Base-by-base conservation (phyloP, 2,329 filamentous ascomycete genomes). In the Aspergillus bombycis region DNA sequence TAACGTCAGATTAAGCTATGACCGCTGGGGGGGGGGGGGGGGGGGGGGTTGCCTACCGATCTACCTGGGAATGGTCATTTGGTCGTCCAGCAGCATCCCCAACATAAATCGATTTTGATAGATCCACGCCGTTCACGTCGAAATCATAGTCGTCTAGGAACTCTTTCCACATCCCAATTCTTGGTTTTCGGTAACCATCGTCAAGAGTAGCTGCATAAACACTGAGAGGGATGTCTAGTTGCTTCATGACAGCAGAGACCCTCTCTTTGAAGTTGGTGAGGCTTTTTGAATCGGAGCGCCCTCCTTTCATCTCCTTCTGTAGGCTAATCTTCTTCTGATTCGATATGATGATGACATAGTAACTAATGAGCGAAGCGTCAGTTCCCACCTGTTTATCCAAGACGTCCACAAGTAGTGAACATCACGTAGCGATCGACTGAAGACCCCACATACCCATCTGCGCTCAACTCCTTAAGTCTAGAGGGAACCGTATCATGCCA, bases 281-380 rank as follows among this genome's bases (percentile, higher is more conserved):
- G 66, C 91, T 89, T 62, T 89, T 89, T 63, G 88, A 88, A 71
- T 89, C 85, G 34, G 80, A 81, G 69, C 91, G 91, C 6, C 90
- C 86, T 2, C 83, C 81, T 71, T 93, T 95, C n/a, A 89, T 80
- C 59, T 92, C 87, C 21, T 87, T 85, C 66, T 91, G 91, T 2
- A 98, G 81, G 19, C 86, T 90, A 52, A 99, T 83, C 16, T 91
- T 93, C 57, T 85, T 94, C 78, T 99, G 95, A 76, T 99, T 99
- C 66, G 92, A 96, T 57, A 99, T 79, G 55, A 98, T 86, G 21
- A 92, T 86, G 14, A 98, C 79, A 53, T 86, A 86, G 77, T 91
- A 96, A 34, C 91, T 91, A 70, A 38, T 52, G 21, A 45, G 48
- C 6, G 32, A 9, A 6, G 1, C 26, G 52, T 55, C 30, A 55